phyloP scores from a whole-genome alignment of 2,329 filamentous ascomycete species.

The Aurifilum marmelostoma region DNA sequence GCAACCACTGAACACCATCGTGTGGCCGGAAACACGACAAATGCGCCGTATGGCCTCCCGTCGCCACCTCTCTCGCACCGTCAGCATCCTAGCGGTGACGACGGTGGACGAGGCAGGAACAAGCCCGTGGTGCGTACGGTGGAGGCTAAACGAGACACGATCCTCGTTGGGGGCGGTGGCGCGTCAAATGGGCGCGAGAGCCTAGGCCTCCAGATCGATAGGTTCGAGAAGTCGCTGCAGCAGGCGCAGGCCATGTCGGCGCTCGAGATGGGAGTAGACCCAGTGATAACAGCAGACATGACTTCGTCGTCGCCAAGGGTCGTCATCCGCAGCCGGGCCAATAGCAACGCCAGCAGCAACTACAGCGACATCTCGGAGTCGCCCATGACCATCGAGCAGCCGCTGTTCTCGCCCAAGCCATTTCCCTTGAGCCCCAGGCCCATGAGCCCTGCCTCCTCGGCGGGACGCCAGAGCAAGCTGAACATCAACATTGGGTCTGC shows the following conservation, averaged over 20 bases:
- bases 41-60: constrained; percentile 31
- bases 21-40: neutral
- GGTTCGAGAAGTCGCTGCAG: constrained; percentile 40
- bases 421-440: constrained; percentile 27
- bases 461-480: neutral
- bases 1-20: constrained; percentile 5
- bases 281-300: neutral
- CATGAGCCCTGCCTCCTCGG: constrained; percentile 1
- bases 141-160: constrained; percentile 54
- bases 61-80: constrained; percentile 44
- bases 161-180: constrained; percentile 43
- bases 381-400: constrained; percentile 25
- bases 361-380: constrained; percentile 28
- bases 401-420: constrained; percentile 27
- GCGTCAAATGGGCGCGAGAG: constrained; percentile 49
- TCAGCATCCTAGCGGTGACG: constrained; percentile 34
- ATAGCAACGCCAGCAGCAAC: constrained; percentile 30
- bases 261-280: constrained; percentile 18
- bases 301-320: neutral
- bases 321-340: constrained; percentile 19
- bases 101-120: constrained; percentile 32
- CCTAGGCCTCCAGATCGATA: constrained; percentile 53
- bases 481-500: neutral
- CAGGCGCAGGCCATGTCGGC: constrained; percentile 34
- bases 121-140: constrained; percentile 52